Evolutionary conservation across 2,329 filamentous ascomycete species (phyloP).

Genomic region (Trichoderma sp.): DNA sequence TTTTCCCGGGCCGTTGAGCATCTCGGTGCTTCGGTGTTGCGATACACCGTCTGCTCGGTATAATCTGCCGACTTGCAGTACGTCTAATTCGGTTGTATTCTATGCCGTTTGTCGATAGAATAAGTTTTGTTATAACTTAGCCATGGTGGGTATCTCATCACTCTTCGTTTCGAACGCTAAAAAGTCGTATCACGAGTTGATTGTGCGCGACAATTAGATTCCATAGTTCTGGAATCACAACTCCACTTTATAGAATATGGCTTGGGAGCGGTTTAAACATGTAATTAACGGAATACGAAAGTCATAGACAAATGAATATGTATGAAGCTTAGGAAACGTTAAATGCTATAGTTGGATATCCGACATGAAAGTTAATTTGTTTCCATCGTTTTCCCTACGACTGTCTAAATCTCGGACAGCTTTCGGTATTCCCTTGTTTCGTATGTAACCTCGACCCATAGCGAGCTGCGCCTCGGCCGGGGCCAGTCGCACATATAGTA

Average conservation of each 20-base stretch:
- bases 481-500: neutral
- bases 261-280: neutral
- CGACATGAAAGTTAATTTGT: neutral
- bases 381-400: neutral
- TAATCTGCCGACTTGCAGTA: constrained; percentile 1
- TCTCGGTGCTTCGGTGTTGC: constrained; percentile 14
- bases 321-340: neutral
- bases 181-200: neutral
- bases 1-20: constrained; percentile 1
- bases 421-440: neutral
- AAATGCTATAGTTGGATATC: neutral
- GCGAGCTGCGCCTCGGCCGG: neutral
- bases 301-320: neutral
- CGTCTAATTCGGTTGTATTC: neutral
- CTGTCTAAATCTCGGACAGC: neutral
- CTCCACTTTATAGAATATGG: neutral
- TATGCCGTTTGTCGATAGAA: neutral
- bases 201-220: neutral
- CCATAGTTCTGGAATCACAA: neutral
- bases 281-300: neutral
- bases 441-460: neutral
- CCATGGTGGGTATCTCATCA: neutral
- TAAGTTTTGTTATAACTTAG: neutral
- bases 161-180: neutral
- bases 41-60: neutral